These are phyloP conservation scores for Phytophthora cajani DNA, from an alignment of 352 stramenopile species.

Conservation along the genomic window DNA sequence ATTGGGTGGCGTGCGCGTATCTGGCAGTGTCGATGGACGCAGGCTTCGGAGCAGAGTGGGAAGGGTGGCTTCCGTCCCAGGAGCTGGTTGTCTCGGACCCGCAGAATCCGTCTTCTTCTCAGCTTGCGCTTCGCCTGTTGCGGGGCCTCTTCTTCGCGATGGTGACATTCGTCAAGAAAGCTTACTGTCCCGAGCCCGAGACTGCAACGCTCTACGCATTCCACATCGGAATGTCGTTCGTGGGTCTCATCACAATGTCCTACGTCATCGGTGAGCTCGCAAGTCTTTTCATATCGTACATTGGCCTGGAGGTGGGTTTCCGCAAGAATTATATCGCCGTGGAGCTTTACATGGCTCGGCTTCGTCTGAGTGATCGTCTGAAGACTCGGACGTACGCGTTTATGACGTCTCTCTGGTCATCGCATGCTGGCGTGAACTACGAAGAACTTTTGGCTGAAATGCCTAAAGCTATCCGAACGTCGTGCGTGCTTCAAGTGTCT, in stretches of 20 bases:
- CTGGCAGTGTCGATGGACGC: slow-evolving; percentile 39
- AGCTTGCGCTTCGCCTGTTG: slow-evolving; percentile 42
- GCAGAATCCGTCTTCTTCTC: slow-evolving; percentile 27
- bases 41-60: slow-evolving; percentile 51
- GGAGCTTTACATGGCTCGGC: slow-evolving; percentile 43
- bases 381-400: slow-evolving; percentile 41
- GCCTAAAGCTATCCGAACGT: slow-evolving; percentile 45
- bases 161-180: slow-evolving; percentile 50
- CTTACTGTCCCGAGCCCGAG: slow-evolving; percentile 37
- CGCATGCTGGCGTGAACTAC: slow-evolving; percentile 56
- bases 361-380: slow-evolving; percentile 33
- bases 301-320: slow-evolving; percentile 58
- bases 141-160: slow-evolving; percentile 50
- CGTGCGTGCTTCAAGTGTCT: slow-evolving; percentile 48
- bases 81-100: slow-evolving; percentile 34
- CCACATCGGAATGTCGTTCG: slow-evolving; percentile 44
- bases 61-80: slow-evolving; percentile 46
- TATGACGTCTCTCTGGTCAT: slow-evolving; percentile 56
- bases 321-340: slow-evolving; percentile 57
- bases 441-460: slow-evolving; percentile 49
- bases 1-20: slow-evolving; percentile 57
- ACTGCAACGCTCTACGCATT: slow-evolving; percentile 40
- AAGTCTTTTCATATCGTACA: slow-evolving; percentile 56
- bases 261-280: slow-evolving; percentile 55
- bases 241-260: slow-evolving; percentile 49